Base-by-base conservation (phyloP, 1,139 yeast species). In the Candida sojae region DNA sequence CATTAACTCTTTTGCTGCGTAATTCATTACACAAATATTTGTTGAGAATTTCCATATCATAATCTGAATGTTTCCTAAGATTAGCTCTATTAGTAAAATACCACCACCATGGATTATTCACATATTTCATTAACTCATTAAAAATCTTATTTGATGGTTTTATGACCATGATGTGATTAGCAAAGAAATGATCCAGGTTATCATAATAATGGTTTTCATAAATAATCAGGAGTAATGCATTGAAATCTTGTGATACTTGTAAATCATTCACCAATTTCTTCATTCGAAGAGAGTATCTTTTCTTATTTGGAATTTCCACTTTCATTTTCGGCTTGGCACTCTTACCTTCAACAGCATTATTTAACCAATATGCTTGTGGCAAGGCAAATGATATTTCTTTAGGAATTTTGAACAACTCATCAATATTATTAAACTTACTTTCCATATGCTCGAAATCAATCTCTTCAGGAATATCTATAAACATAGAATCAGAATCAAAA, bases 21-120 rank as follows among this genome's bases (percentile, higher is more conserved):
- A 67, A 50, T 41, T 61, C 55, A 42, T 55, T 55, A 43, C 64
- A 57, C 48, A 73, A 57, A 36, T 62, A 68, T 47, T 66, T 67
- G 60, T 79, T 80, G 39, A 79, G 56, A 4, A 79, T 59, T 46
- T 80, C 83, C 83, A 78, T 77, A 53, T 79, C 83, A 52, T 71
- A 78, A 42, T 78, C 80, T 17, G 61, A 49, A 0, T 46, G 17
- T 9, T 53, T 49, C 35, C 67, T 60, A 8, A 69, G 46, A 32
- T 56, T 56, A 3, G 52, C 50, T 13, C 71, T 50, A n/a, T 53
- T 49, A 21, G 57, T 53, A 11, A 69, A 28, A 7, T 54, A 44
- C 75, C 75, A 70, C 50, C 54, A 55, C 64, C 62, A 62, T n/a
- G 76, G 75, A 42, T 60, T 64, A 38, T 62, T 46, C 1, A 70